Evolutionary conservation across 768 basidiomycete genomes (phyloP).

Genomic region (Tulasnella sp.): DNA sequence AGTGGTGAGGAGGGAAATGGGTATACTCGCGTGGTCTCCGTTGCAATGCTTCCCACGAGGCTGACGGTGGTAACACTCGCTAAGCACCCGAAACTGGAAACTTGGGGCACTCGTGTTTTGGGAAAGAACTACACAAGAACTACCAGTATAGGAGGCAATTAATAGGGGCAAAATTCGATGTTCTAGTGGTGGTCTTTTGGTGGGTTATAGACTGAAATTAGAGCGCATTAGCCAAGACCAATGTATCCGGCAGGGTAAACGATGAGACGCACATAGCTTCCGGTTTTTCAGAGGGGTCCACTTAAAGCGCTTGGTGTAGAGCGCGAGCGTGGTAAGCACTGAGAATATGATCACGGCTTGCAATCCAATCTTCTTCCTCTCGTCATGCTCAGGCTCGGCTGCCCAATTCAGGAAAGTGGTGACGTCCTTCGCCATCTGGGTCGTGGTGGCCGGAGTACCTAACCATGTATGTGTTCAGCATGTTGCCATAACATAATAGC

Average conservation of each 20-base stretch:
- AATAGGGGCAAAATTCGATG: conserved; percentile 11
- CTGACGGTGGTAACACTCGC: no score
- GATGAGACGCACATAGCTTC: conserved; percentile 60
- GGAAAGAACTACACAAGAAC: no score
- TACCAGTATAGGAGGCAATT: no score
- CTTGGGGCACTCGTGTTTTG: no score
- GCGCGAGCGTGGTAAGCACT: conserved; percentile 59
- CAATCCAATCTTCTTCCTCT: conserved; percentile 92
- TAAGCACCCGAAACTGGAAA: no score
- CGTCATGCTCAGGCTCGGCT: conserved; percentile 95
- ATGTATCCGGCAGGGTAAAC: not conserved
- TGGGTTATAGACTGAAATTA: conserved; percentile 33
- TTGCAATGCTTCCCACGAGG: no score
- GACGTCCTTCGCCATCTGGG: conserved; percentile 99
- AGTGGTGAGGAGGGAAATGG: not conserved
- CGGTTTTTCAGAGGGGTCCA: conserved; percentile 87
- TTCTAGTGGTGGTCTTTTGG: conserved; percentile 25
- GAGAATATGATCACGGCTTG: conserved; percentile 94
- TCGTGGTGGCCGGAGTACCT: conserved; percentile 93
- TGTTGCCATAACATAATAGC: not conserved
- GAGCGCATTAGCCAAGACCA: conserved; percentile 13
- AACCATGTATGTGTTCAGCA: not conserved
- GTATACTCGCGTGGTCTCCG: no score
- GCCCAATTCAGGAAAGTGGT: conserved; percentile 93
- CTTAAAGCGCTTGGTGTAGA: conserved; percentile 94